Conservation (phyloP, 495 filamentous ascomycete species). For the Aspergillus leporis region DNA sequence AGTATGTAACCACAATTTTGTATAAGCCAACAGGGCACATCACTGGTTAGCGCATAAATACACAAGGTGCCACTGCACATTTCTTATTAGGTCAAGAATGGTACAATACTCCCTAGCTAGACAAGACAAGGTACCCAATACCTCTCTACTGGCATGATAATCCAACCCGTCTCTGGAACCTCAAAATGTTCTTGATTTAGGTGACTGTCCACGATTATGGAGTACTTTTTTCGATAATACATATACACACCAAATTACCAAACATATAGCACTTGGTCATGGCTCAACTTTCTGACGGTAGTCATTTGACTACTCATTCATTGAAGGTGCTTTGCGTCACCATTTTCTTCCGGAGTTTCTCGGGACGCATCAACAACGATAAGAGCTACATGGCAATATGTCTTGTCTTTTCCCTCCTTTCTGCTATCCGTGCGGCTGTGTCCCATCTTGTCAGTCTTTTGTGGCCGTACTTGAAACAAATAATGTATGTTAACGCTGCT, state of each 20-base stretch:
- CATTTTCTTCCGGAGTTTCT: constrained; percentile 1
- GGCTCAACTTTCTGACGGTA: neutral
- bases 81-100: neutral
- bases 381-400: neutral
- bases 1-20: constrained; percentile 98
- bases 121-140: neutral
- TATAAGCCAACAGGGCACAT: constrained; percentile 80
- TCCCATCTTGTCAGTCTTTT: neutral
- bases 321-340: neutral
- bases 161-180: neutral
- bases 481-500: neutral
- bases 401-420: neutral
- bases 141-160: neutral
- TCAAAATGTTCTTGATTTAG: neutral
- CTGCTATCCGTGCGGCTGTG: constrained; percentile 1
- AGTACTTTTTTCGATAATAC: neutral
- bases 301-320: neutral
- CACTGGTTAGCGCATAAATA: constrained; percentile 27
- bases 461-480: neutral
- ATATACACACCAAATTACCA: neutral
- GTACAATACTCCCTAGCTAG: neutral
- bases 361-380: constrained; percentile 7
- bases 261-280: neutral
- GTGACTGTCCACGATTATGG: neutral
- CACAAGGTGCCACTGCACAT: constrained; percentile 4